These are phyloP conservation scores for Metschnikowia cerradonensis DNA, from an alignment of 805 yeast species.

Conservation along the genomic window DNA sequence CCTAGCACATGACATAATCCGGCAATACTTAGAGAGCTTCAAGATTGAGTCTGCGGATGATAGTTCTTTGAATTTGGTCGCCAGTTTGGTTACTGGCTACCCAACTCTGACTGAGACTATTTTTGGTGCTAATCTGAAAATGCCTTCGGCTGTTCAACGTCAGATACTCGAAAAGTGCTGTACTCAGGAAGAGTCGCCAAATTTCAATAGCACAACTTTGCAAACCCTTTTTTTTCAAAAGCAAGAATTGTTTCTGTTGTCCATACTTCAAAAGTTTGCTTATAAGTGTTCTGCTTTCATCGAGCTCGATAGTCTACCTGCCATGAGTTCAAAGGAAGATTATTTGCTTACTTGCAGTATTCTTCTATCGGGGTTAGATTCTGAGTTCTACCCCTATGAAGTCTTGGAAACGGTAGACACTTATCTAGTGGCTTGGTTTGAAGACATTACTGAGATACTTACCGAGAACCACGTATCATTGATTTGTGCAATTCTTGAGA, in stretches of 20 bases:
- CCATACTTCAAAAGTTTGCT: background rate
- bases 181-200: background rate
- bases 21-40: background rate
- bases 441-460: background rate
- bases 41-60: background rate
- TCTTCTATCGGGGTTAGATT: background rate
- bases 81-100: background rate
- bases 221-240: background rate
- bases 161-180: background rate
- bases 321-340: background rate
- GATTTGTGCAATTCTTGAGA: constrained; percentile 2
- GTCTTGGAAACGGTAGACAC: background rate
- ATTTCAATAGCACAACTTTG: background rate
- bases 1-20: background rate
- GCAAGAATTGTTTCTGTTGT: background rate
- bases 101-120: background rate
- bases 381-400: background rate
- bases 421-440: constrained; percentile 3
- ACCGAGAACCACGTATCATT: background rate
- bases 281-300: background rate
- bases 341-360: background rate
- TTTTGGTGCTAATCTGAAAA: background rate
- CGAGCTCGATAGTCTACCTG: constrained; percentile 2
- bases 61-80: background rate
- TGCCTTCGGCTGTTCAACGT: background rate